Evolutionary conservation across 2,329 filamentous ascomycete genomes (phyloP).

Genomic region (Pseudonectria foliicola): DNA sequence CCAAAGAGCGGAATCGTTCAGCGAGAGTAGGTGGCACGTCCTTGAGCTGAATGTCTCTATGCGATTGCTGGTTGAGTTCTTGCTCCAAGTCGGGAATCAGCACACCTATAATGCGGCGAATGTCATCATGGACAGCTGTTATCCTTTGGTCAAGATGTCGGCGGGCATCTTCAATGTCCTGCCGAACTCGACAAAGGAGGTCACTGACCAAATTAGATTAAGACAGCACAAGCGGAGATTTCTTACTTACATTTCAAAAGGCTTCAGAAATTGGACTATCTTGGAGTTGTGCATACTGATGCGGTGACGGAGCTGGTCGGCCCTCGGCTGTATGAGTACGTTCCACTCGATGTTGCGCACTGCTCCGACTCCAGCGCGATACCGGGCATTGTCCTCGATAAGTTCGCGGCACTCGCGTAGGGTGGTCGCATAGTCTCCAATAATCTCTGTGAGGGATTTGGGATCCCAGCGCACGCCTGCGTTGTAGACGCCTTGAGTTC

Average conservation of each 20-base stretch:
- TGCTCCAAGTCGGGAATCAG: slow-evolving; percentile 20
- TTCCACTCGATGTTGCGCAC: slow-evolving; percentile 31
- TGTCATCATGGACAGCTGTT: slow-evolving; percentile 13
- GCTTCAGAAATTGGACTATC: slow-evolving; percentile 26
- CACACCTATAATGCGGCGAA: slow-evolving; percentile 19
- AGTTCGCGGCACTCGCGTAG: slow-evolving; percentile 26
- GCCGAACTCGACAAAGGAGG: slow-evolving; percentile 22
- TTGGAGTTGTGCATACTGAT: slow-evolving; percentile 29
- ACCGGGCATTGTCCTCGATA: slow-evolving; percentile 23
- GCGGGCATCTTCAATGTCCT: slow-evolving; percentile 23
- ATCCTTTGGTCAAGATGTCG: slow-evolving; percentile 18
- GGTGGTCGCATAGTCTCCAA: slow-evolving; percentile 26
- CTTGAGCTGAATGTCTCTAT: slow-evolving; percentile 6
- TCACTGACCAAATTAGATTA: slow-evolving; percentile 18
- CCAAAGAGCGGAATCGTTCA: slow-evolving; percentile 16
- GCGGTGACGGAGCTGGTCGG: slow-evolving; percentile 24
- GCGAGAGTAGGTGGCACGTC: slow-evolving; percentile 17
- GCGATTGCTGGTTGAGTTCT: slow-evolving; percentile 15
- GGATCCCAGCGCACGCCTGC: slow-evolving; percentile 17
- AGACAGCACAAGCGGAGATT: background rate
- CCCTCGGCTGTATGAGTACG: slow-evolving; percentile 25
- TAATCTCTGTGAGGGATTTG: slow-evolving; percentile 17
- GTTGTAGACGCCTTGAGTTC: slow-evolving; percentile 13
- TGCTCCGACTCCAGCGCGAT: slow-evolving; percentile 18
- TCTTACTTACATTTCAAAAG: slow-evolving; percentile 28